These are phyloP conservation scores for Sclerotiophoma versabilis DNA, from an alignment of 2,329 filamentous ascomycete species.

Conservation along the genomic window DNA sequence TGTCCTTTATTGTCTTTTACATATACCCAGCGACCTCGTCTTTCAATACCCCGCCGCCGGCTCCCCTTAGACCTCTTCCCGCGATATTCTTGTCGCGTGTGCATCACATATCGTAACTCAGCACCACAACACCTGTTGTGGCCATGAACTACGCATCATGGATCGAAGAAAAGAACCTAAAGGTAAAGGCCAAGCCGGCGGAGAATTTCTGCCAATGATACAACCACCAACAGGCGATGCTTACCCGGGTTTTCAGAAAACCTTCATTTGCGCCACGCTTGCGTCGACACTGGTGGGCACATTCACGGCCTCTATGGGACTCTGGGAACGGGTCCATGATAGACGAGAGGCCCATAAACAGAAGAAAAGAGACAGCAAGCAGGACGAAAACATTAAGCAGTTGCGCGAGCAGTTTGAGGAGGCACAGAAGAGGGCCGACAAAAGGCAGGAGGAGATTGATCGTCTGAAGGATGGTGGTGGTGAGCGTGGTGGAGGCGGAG, in stretches of 20 bases:
- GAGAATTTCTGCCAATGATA: conserved; percentile 18
- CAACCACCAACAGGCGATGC: conserved; percentile 15
- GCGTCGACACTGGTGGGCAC: conserved; percentile 55
- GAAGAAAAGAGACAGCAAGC: conserved; percentile 46
- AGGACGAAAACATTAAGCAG: conserved; percentile 46
- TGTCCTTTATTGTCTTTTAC: not conserved
- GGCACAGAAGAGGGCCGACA: conserved; percentile 34
- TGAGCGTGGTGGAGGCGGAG: conserved; percentile 2
- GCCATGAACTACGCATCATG: conserved; percentile 55
- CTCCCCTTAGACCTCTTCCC: conserved; percentile 5
- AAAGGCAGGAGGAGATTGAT: conserved; percentile 34
- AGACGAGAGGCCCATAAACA: conserved; percentile 49
- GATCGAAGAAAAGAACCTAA: conserved; percentile 56
- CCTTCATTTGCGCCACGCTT: conserved; percentile 55
- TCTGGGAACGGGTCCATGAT: conserved; percentile 51
- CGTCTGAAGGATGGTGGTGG: conserved; percentile 26
- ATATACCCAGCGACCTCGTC: not conserved
- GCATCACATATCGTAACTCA: conserved; percentile 6
- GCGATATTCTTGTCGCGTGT: conserved; percentile 3
- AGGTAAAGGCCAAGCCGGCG: conserved; percentile 32
- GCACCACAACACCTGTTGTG: conserved; percentile 10
- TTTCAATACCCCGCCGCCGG: conserved; percentile 13
- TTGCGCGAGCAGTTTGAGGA: conserved; percentile 42
- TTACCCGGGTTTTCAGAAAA: conserved; percentile 42
- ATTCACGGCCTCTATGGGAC: conserved; percentile 53